Conservation (phyloP, 2,329 filamentous ascomycete species). For the Dactylellina cionopaga region DNA sequence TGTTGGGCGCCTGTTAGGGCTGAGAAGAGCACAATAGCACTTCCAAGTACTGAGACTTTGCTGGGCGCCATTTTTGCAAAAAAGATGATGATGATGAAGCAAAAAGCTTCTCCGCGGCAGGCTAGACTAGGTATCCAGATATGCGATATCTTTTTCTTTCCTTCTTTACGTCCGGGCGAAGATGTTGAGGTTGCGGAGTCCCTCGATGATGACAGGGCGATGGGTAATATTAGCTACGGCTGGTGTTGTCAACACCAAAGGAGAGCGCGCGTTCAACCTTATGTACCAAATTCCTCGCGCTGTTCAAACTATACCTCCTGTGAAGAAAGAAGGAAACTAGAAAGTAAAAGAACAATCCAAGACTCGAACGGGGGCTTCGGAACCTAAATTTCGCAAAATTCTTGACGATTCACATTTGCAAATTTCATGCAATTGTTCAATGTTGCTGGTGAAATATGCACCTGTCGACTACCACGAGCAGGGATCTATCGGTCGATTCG, state of each 20-base stretch:
- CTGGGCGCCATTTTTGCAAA: conserved; percentile 43
- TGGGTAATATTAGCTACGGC: neutral
- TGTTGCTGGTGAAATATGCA: conserved; percentile 12
- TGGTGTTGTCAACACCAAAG: neutral
- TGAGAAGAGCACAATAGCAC: conserved; percentile 49
- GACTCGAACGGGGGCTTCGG: neutral
- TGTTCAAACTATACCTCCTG: neutral
- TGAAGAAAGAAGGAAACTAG: neutral
- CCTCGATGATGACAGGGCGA: neutral
- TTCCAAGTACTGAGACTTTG: conserved; percentile 40
- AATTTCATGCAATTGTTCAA: conserved; percentile 1
- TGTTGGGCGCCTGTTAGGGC: conserved; percentile 52
- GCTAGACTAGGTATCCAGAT: conserved; percentile 1
- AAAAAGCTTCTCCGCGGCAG: conserved; percentile 29
- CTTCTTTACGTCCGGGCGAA: conserved; percentile 3
- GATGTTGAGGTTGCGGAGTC: neutral
- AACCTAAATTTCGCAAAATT: conserved; percentile 16
- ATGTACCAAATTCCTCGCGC: conserved; percentile 3
- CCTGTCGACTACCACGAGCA: conserved; percentile 7
- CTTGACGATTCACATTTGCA: conserved; percentile 37
- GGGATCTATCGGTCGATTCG: conserved; percentile 20
- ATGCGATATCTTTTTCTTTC: too few species aligned
- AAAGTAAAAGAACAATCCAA: neutral
- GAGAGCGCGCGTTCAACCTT: conserved; percentile 8
- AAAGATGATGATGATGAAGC: conserved; percentile 8